These are phyloP conservation scores for Pisolithus marmoratus DNA, from an alignment of 768 basidiomycete species.

Conservation along the genomic window DNA sequence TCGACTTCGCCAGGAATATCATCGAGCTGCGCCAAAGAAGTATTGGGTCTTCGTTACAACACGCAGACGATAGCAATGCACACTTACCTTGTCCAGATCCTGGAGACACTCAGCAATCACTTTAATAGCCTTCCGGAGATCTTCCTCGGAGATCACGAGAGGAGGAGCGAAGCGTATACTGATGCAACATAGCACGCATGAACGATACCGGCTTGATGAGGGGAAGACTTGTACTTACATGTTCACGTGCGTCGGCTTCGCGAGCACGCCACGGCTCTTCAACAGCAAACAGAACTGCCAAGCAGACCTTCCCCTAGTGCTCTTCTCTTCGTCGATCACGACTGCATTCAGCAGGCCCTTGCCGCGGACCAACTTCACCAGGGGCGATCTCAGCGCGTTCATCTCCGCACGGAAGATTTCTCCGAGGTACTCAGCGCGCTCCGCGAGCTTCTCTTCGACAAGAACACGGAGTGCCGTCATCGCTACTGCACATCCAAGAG, in stretches of 20 bases:
- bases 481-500: constrained; percentile 93
- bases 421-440: constrained; percentile 76
- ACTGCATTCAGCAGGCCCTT: constrained; percentile 89
- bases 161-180: constrained; percentile 97
- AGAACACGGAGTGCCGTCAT: constrained; percentile 92
- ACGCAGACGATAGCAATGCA: background rate
- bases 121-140: constrained; percentile 65
- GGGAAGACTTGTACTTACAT: constrained; percentile 51
- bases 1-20: constrained; percentile 61
- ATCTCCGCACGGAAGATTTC: constrained; percentile 70
- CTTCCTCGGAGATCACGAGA: constrained; percentile 86
- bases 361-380: constrained; percentile 78
- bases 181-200: background rate
- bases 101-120: constrained; percentile 72
- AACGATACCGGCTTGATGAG: constrained; percentile 1
- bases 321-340: constrained; percentile 83
- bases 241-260: constrained; percentile 94
- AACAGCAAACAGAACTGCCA: constrained; percentile 95
- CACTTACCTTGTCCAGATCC: constrained; percentile 73
- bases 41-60: background rate
- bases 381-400: constrained; percentile 53
- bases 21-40: constrained; percentile 34
- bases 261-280: constrained; percentile 87
- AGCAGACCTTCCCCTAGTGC: constrained; percentile 72
- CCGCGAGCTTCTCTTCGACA: constrained; percentile 75